A percentile compares a stretch with the other conserved stretches of the same genome.
These are phyloP conservation scores for Cucumis variabilis DNA, from an alignment of 331 rosid genomes.

Conservation along the genomic window DNA sequence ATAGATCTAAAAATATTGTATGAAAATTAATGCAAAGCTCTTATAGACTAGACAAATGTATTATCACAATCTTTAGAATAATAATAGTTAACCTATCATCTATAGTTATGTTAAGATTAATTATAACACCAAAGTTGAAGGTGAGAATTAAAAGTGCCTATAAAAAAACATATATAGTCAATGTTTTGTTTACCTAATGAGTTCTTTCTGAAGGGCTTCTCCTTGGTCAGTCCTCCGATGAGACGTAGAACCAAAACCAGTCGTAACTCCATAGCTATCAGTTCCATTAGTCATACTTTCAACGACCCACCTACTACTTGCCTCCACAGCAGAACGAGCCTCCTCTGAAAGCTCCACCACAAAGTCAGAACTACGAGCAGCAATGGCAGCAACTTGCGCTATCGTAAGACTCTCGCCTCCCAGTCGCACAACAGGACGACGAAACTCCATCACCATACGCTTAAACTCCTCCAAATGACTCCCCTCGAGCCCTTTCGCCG, in stretches of 20 bases:
- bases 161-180: too few species aligned
- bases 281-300: conserved; percentile 55
- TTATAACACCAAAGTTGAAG: too few species aligned
- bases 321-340: conserved; percentile 64
- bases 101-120: too few species aligned
- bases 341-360: conserved; percentile 61
- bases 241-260: conserved; percentile 76
- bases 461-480: conserved; percentile 84
- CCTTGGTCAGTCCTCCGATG: conserved; percentile 89
- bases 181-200: conserved; percentile 60
- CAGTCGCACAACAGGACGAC: conserved; percentile 53
- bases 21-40: too few species aligned
- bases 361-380: conserved; percentile 31
- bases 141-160: too few species aligned
- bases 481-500: conserved; percentile 63
- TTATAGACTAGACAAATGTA: too few species aligned
- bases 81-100: too few species aligned
- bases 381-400: conserved; percentile 77
- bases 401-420: conserved; percentile 69
- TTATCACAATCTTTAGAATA: too few species aligned
- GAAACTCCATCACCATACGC: conserved; percentile 72
- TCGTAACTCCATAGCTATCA: not conserved
- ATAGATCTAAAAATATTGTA: too few species aligned
- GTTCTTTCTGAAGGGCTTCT: conserved; percentile 80
- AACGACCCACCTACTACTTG: conserved; percentile 86